Conservation (phyloP, 2,329 filamentous ascomycete species). For the Pleomassaria siparia region DNA sequence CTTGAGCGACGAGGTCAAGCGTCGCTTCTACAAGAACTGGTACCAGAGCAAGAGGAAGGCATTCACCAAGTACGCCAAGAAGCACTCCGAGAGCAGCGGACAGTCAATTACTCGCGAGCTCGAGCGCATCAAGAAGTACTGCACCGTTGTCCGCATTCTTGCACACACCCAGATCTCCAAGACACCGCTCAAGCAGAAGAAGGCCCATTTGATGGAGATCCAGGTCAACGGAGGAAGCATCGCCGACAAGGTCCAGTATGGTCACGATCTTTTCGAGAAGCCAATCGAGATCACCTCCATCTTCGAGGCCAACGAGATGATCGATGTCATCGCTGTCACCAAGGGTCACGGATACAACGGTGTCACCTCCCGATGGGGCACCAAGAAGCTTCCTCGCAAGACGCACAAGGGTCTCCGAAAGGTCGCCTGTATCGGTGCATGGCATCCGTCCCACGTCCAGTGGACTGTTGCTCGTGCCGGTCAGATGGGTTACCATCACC, state of each 20-base stretch:
- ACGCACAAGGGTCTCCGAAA: slow-evolving; percentile 99
- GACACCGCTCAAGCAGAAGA: slow-evolving; percentile 99
- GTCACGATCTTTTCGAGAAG: slow-evolving; percentile 98
- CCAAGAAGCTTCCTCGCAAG: slow-evolving; percentile 99
- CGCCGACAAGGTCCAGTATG: slow-evolving; percentile 96
- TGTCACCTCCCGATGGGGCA: slow-evolving; percentile 98
- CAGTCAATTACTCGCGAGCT: slow-evolving; percentile 93
- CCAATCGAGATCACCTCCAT: slow-evolving; percentile 87
- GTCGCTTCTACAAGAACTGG: slow-evolving; percentile 99
- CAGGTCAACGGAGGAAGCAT: slow-evolving; percentile 98
- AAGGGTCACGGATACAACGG: slow-evolving; percentile 99
- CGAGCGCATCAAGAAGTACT: slow-evolving; percentile 99
- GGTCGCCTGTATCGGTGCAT: slow-evolving; percentile 99
- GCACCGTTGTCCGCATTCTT: slow-evolving; percentile 97
- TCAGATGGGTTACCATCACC: slow-evolving; percentile 99
- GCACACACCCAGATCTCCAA: slow-evolving; percentile 99
- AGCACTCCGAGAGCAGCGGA: slow-evolving; percentile 93
- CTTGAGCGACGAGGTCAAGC: slow-evolving; percentile 97
- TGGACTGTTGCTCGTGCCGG: slow-evolving; percentile 99
- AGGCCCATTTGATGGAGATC: slow-evolving; percentile 99
- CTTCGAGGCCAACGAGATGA: slow-evolving; percentile 99
- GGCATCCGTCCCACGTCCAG: slow-evolving; percentile 99
- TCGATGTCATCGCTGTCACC: slow-evolving; percentile 98
- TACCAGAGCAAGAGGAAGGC: slow-evolving; percentile 99
- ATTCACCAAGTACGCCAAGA: slow-evolving; percentile 99